Conservation (phyloP, 441 rosid genomes). For the Brassica balearica region DNA sequence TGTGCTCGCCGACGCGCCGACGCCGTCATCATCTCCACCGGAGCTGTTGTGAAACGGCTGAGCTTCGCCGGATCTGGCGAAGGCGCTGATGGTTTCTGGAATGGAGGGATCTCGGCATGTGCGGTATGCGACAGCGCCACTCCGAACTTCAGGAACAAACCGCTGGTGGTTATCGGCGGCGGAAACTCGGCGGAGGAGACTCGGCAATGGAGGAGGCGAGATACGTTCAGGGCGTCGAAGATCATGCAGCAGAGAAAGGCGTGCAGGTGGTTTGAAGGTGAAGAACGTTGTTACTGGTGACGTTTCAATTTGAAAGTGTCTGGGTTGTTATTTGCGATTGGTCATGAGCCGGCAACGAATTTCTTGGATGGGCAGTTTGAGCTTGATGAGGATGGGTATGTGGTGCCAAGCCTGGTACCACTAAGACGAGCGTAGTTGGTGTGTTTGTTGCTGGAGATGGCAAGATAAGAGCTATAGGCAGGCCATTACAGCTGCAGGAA, state of each 20-base stretch:
- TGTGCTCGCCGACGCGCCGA: background rate
- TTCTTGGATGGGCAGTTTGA: background rate
- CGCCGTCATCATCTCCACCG: background rate
- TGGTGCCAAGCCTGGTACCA: background rate
- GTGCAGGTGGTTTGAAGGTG: background rate
- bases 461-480: background rate
- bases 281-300: background rate
- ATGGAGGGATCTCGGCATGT: background rate
- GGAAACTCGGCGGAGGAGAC: background rate
- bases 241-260: background rate
- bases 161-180: background rate
- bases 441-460: background rate
- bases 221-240: background rate
- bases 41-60: background rate
- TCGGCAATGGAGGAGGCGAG: background rate
- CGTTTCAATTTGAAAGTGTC: background rate
- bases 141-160: background rate
- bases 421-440: background rate
- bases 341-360: background rate
- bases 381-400: background rate
- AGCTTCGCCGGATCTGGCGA: background rate
- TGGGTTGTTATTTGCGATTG: background rate
- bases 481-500: background rate
- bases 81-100: background rate
- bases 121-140: background rate